These are phyloP conservation scores for Boletus subcaerulescens DNA, from an alignment of 768 basidiomycete genomes.

Conservation along the genomic window DNA sequence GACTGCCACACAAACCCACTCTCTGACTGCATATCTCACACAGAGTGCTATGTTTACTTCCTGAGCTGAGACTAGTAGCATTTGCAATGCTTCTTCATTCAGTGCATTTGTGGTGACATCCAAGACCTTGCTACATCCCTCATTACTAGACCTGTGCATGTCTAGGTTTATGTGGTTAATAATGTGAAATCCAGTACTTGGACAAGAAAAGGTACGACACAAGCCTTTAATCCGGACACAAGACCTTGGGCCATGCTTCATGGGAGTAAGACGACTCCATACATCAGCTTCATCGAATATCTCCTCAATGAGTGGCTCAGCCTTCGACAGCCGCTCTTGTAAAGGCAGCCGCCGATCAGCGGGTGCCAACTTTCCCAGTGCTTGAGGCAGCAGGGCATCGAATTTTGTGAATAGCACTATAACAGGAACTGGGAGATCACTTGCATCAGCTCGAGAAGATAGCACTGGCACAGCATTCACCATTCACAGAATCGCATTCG, in stretches of 20 bases:
- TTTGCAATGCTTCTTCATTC: not conserved
- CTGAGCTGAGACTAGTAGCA: conserved; percentile 4
- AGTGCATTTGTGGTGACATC: not conserved
- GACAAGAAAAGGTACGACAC: no score
- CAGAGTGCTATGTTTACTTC: conserved; percentile 1
- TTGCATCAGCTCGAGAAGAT: not conserved
- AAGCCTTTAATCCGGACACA: not conserved
- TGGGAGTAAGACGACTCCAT: not conserved
- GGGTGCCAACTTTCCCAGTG: not conserved
- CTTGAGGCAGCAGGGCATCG: not conserved
- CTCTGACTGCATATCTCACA: not conserved
- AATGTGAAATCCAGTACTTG: not conserved
- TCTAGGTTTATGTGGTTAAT: not conserved
- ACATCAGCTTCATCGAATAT: not conserved
- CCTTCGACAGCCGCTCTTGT: not conserved
- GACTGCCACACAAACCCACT: not conserved
- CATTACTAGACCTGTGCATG: not conserved
- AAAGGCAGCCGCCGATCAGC: not conserved
- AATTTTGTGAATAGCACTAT: conserved; percentile 6
- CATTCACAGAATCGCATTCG: not conserved
- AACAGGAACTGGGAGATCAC: not conserved
- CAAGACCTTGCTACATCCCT: not conserved
- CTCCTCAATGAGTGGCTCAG: not conserved
- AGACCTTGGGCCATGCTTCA: not conserved
- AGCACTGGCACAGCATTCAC: not conserved